phyloP scores from a whole-genome alignment of 192 early-diverging fungal species.

The Coemansia sp. region DNA sequence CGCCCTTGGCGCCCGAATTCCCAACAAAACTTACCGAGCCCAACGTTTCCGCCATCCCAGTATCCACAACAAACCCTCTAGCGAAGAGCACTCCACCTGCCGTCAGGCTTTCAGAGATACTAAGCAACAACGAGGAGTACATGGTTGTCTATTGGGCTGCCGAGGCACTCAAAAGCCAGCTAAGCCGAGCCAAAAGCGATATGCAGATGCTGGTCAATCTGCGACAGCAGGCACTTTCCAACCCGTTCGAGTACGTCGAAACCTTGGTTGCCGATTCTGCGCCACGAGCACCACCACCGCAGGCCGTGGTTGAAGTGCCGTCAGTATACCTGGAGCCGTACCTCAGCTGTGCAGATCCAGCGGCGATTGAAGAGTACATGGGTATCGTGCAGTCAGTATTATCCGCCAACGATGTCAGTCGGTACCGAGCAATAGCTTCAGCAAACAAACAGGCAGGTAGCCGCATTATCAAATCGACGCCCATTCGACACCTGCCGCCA shows the following conservation, averaged over 20 bases:
- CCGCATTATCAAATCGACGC: not conserved
- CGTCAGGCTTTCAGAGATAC: conserved; percentile 12
- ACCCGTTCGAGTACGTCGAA: conserved; percentile 43
- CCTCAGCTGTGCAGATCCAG: conserved; percentile 24
- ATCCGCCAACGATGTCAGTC: not conserved
- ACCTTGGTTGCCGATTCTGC: conserved; percentile 25
- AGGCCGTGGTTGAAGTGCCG: conserved; percentile 43
- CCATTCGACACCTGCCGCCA: conserved; percentile 8
- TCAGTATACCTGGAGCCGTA: conserved; percentile 38
- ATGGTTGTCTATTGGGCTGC: conserved; percentile 49
- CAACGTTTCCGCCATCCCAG: not conserved
- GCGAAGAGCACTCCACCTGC: conserved; percentile 5
- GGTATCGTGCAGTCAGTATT: conserved; percentile 5
- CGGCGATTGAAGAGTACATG: conserved; percentile 19
- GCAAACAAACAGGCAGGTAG: not conserved
- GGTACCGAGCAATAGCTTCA: not conserved
- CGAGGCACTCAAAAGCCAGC: conserved; percentile 50
- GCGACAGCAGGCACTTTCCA: conserved; percentile 32
- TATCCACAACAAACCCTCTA: conserved; percentile 3
- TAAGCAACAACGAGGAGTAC: conserved; percentile 55
- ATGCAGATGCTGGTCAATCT: conserved; percentile 35
- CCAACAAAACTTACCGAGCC: conserved; percentile 8
- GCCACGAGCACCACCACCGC: conserved; percentile 30
- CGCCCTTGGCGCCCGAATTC: not conserved
- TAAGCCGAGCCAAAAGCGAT: conserved; percentile 47